Evolutionary conservation across 768 basidiomycete species (phyloP), one percentile per base, ranked within the genome.

Genomic region (Gloeopeniophorella convolvens): DNA sequence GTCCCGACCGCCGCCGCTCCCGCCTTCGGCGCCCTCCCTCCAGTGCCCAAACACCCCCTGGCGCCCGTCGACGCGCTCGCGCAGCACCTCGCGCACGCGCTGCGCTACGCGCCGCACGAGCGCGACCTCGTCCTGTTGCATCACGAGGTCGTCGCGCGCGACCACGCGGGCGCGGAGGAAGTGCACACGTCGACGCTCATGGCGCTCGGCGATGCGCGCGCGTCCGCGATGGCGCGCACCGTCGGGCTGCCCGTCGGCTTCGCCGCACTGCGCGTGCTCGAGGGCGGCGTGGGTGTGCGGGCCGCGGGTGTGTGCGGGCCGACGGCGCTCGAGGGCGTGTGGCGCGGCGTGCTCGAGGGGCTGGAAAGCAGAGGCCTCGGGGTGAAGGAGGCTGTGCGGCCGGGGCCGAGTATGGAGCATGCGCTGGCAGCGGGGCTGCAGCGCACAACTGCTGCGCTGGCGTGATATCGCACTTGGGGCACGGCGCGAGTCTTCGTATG

Each of bases 231-330:
- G 93, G 79, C 90, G n/a, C 73, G 82, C 26, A 89, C 87, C 3
- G 93, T 96, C 15, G 92, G 92, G 4, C 66, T 93, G 37, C 93
- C 93, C 0, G 79, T 94, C 6, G 93, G 88, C 1, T 79, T 92
- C 60, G 90, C 90, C 1, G 81, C 90, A 1, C 63, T 86, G 58
- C 71, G 73, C 28, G 73, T 92, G 5, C 65, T 88, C 32, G 84
- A 89, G 61, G 87, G 85, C 1, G 45, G 56, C 32, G 56, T 65
- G 61, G 45, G 56, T 31, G 56, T 65, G 61, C 12, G 56, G 1
- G 67, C 67, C 27, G 64, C 80, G 28, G 90, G 90, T 15, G 90
- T 91, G 3, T 71, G 66, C 26, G 83, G 84, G 9, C 93, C 93
- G 0, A 73, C 73, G 32, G 74, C 72, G 27, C 74, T 79, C 32